A percentile compares a stretch with the other conserved stretches of the same genome.
These are phyloP conservation scores for Chamaenerion angustifolium DNA, from an alignment of 345 rosid species.

Conservation along the genomic window DNA sequence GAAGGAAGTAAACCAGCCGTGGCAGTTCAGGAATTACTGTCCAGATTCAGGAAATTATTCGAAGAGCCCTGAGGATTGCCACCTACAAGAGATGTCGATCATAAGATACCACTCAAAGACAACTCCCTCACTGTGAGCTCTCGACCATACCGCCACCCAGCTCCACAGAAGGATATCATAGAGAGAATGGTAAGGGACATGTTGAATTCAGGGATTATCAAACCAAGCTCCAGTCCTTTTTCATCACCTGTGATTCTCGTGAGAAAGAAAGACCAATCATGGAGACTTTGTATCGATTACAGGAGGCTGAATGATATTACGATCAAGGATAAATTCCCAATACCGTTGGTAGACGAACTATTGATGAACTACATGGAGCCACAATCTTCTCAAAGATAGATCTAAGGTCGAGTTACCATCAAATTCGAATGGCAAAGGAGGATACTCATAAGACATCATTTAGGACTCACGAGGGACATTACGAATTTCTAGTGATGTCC, in stretches of 20 bases:
- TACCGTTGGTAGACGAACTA: too few species aligned
- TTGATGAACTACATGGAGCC: neutral
- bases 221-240: neutral
- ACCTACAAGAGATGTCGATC: neutral
- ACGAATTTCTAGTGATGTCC: neutral
- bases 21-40: too few species aligned
- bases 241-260: neutral
- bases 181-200: neutral
- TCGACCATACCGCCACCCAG: too few species aligned
- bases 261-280: too few species aligned
- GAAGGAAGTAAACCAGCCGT: neutral
- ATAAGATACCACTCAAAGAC: neutral
- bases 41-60: neutral
- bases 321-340: conserved; percentile 1
- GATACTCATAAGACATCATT: too few species aligned
- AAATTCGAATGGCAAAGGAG: too few species aligned
- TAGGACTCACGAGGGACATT: too few species aligned
- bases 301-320: neutral
- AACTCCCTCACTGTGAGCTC: neutral
- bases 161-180: too few species aligned
- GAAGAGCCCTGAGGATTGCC: neutral
- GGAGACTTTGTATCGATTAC: too few species aligned
- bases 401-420: too few species aligned
- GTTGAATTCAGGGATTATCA: neutral
- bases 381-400: neutral